Evolutionary conservation across 2,329 filamentous ascomycete genomes (phyloP), one percentile per base, ranked within the genome.

Genomic region (Ophiosphaerella herpotricha): DNA sequence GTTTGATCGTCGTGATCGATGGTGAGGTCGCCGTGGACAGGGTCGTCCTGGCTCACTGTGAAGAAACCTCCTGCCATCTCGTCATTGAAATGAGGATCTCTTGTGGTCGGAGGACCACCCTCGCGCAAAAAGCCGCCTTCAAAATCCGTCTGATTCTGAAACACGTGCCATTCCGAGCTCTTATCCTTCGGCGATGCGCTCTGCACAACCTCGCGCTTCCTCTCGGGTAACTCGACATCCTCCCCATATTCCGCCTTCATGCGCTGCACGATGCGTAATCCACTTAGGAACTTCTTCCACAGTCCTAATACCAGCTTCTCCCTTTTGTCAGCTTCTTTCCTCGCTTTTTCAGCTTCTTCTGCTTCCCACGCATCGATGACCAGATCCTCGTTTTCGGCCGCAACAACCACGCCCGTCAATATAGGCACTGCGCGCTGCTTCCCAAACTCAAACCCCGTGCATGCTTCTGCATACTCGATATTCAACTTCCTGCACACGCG

Each of bases 391-490:
- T 96, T 82, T 72, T 96, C 92, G 55, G 85, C 83, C 0, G 93
- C 90, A 1, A 97, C 83, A 0, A 99, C 91, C 0, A 97, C 91
- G 0, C 93, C 94, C 46, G 90, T 88, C 24, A 97, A 88, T 0
- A 97, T 85, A 0, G 94, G 94, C 1, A 97, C 91, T 5, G 94
- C 94, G 81, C 94, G 92, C 52, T 94, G 88, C 62, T 94, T 88
- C 0, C 93, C 93, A 70, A 97, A 99, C 68, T 99, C 94, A 69
- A 99, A 99, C 1, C 91, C 94, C 0, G 92, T 92, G 2, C 96
- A 94, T 1, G 94, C 94, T 73, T 97, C 94, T 0, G 94, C 94
- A 62, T 87, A 95, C 67, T 97, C 91, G 33, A 97, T 88, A 4
- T 85, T 85, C 0, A 99, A 78, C 54, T 89, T 86, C 68, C 90